Conservation (phyloP, 305 asterid genomes). For the Solanum hybrid region DNA sequence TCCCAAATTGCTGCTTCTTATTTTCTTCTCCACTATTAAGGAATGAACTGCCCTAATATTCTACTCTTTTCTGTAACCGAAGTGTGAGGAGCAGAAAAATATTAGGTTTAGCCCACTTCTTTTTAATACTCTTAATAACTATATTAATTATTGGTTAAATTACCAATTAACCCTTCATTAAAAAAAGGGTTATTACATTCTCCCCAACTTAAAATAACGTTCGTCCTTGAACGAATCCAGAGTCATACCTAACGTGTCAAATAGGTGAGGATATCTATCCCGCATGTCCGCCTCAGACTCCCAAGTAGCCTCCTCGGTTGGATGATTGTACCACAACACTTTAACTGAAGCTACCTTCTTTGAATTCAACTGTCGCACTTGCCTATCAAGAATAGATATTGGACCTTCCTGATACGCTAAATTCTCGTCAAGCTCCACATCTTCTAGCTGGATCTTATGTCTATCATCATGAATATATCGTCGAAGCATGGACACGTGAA, state of each 20-base stretch:
- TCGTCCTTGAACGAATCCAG: background rate
- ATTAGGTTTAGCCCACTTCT: background rate
- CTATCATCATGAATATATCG: background rate
- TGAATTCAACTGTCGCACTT: background rate
- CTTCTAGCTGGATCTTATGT: background rate
- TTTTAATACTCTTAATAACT: background rate
- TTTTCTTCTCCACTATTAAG: background rate
- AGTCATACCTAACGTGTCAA: background rate
- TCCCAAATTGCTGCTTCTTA: background rate
- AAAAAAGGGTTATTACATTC: background rate
- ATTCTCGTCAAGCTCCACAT: background rate
- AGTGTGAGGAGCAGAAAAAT: background rate
- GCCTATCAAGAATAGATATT: background rate
- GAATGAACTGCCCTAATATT: background rate
- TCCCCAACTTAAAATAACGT: background rate
- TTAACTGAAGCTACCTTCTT: background rate
- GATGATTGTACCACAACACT: background rate
- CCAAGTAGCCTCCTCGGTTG: background rate
- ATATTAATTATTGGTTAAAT: background rate
- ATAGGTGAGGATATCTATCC: background rate
- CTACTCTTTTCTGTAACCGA: background rate
- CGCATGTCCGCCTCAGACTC: background rate
- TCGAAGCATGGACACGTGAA: background rate
- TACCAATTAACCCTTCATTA: background rate
- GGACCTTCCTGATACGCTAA: background rate